A percentile compares a stretch with the other conserved stretches of the same genome.
Evolutionary conservation across 306 rosid species (phyloP).

Genomic region (Sindora glabra): DNA sequence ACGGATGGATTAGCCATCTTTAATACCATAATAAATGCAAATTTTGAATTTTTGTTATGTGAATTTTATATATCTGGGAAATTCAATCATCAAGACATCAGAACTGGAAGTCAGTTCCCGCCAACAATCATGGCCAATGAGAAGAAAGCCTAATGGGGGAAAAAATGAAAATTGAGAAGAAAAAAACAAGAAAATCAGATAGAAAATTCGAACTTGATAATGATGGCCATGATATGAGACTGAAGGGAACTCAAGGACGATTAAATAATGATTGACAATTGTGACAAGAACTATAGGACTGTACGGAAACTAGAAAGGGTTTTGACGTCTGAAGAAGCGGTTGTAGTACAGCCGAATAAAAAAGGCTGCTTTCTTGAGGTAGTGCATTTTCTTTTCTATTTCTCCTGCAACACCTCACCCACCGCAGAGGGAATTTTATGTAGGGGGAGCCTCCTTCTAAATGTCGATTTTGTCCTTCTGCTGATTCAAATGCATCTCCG

Average conservation of each 20-base stretch:
- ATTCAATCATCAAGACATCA: constrained; percentile 20
- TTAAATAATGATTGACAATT: not conserved
- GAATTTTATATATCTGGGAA: constrained; percentile 1
- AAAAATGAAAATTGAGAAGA: not conserved
- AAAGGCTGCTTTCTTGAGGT: not conserved
- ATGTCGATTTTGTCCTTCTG: not conserved
- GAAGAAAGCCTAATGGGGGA: not conserved
- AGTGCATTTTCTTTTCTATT: not conserved
- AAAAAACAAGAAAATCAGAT: not conserved
- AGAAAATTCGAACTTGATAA: constrained; percentile 10
- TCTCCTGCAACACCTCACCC: constrained; percentile 6
- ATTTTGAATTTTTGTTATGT: not conserved
- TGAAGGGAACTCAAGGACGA: constrained; percentile 38
- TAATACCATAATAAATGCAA: not conserved
- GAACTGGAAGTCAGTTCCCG: constrained; percentile 55
- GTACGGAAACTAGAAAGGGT: constrained; percentile 36
- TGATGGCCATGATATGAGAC: constrained; percentile 18
- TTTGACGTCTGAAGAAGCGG: constrained; percentile 23
- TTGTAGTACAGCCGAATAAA: not conserved
- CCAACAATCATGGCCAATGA: constrained; percentile 42
- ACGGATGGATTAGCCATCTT: constrained; percentile 64
- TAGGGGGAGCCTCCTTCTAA: not conserved
- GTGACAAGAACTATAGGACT: not conserved
- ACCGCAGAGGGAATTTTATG: constrained; percentile 7
- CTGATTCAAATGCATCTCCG: too few relatives aligned